phyloP scores from a whole-genome alignment of 768 basidiomycete genomes.

The Boletus reticuloceps region DNA sequence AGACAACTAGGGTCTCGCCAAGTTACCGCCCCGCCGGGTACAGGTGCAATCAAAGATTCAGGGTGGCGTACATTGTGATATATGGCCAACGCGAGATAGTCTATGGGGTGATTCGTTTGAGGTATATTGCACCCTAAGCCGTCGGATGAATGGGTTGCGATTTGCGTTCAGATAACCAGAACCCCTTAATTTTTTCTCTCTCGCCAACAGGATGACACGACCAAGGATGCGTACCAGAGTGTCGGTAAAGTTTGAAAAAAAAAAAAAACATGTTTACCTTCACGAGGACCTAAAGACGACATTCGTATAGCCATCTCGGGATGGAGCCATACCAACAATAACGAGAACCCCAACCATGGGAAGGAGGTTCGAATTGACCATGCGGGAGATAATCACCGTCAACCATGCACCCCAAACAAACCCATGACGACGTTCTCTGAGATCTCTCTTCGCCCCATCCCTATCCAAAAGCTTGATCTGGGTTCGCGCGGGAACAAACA shows the following conservation, averaged over 20 bases:
- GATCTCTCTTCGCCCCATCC: conserved; percentile 2
- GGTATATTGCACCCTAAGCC: conserved; percentile 14
- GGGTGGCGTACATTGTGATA: conserved; percentile 15
- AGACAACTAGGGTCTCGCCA: conserved; percentile 3
- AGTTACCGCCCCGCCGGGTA: conserved; percentile 5
- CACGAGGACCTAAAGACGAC: conserved; percentile 3
- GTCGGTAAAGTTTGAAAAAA: conserved; percentile 11
- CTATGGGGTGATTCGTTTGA: conserved; percentile 4
- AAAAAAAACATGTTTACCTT: conserved; percentile 2
- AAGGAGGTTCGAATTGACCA: conserved; percentile 1
- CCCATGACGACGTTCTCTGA: not conserved
- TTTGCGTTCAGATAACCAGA: conserved; percentile 4
- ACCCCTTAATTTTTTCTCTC: not conserved
- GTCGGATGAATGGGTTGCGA: conserved; percentile 5
- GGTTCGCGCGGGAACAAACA: conserved; percentile 3
- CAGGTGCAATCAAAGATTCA: conserved; percentile 7
- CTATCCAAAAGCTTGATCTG: not conserved
- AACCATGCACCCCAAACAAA: conserved; percentile 5
- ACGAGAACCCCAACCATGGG: conserved; percentile 6
- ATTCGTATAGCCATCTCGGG: conserved; percentile 3
- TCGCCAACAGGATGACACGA: conserved; percentile 4
- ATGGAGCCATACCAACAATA: conserved; percentile 1
- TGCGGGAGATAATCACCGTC: conserved; percentile 26
- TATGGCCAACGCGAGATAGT: conserved; percentile 2
- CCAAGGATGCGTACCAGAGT: conserved; percentile 8